Base-by-base conservation (phyloP, 2,329 filamentous ascomycete species). In the Hypoxylon sp. region DNA sequence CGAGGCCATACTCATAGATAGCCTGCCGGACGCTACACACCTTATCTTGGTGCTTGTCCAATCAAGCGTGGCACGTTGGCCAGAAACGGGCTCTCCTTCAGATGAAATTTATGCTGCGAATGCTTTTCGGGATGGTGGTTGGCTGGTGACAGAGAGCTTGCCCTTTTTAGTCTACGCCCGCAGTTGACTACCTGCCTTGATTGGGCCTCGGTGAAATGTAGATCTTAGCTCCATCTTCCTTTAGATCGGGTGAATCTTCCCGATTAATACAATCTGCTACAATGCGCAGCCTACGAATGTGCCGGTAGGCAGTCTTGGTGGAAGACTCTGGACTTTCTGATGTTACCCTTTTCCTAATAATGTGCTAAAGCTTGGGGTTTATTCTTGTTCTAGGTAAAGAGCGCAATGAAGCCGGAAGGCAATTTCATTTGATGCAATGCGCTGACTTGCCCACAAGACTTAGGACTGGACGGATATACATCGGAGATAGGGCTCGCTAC, bases 1-100 rank as follows among this genome's bases (percentile, higher is more conserved):
- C 39, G 62, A 59, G 54, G 57, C 62, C 32, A 29, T 48, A 11
- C 45, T 29, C 51, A 29, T 39, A 55, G 55, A 23, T 21, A 11
- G 32, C 48, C 41, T 37, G 52, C 12, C 23, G 27, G 37, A 19
- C 27, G 37, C 43, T 41, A 43, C 39, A 39, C 55, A 43, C 51
- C 70, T 73, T 71, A 71, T 72, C 69, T 71, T 58, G 45, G 30
- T 9, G 61, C 65, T 59, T 46, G 63, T 66, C 73, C 65, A 75
- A 75, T 72, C 73, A 72, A 62, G 52, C 29, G 41, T 45, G 60
- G 66, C 71, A 73, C 65, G 72, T 70, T 72, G 63, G 45, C 47
- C 47, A 61, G 58, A 52, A 62, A 48, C 60, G 59, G 63, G 64
- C 37, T 68, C 46, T 61, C 53, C 46, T 59, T 30, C 61, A 54